Base-by-base conservation (phyloP, 2,329 filamentous ascomycete species). In the Exophiala mesophila region DNA sequence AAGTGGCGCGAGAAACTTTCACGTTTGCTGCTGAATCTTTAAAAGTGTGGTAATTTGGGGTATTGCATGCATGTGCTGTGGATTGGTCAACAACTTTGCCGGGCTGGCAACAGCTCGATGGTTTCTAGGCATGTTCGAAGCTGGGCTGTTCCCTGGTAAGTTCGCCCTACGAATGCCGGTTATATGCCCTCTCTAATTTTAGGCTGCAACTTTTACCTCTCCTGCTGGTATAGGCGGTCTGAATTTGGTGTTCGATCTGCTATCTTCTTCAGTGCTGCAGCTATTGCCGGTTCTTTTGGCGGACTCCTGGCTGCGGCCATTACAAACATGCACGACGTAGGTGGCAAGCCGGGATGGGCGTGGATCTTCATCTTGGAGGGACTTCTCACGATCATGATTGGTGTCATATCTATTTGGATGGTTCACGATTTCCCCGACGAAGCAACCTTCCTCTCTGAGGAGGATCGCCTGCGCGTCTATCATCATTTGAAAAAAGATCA, bases 341-440 rank as follows among this genome's bases (percentile, higher is more conserved):
- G 71, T 6, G 75, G 76, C 2, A 69, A 78, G 37, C 62, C 69
- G 0, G 75, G 74, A 0, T 81, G 77, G 77, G 63, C 76, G 34
- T 80, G 76, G 77, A 64, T 79, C 0, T 79, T 78, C 60, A 65
- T 70, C 23, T 63, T 80, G 32, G 75, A 79, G 50, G 76, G 77
- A 9, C 62, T 63, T 18, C 60, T 66, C 13, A 70, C 69, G 3
- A 61, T 71, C 12, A 54, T 57, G 3, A 59, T 70, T 43, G 68
- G 66, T 6, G 3, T 24, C 20, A 43, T 63, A 5, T 64, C 64
- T 1, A 60, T 65, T 37, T 57, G 70, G 32, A 53, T 85, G 19
- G 65, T 87, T 7, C 82, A 82, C 0, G 77, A 85, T 57, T 83
- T 83, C 49, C 82, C 83, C 2, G 69, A 72, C 28, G 78, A 73